These are phyloP conservation scores for Aureobasidium pullulans DNA, from an alignment of 2,329 filamentous ascomycete species.

Conservation along the genomic window DNA sequence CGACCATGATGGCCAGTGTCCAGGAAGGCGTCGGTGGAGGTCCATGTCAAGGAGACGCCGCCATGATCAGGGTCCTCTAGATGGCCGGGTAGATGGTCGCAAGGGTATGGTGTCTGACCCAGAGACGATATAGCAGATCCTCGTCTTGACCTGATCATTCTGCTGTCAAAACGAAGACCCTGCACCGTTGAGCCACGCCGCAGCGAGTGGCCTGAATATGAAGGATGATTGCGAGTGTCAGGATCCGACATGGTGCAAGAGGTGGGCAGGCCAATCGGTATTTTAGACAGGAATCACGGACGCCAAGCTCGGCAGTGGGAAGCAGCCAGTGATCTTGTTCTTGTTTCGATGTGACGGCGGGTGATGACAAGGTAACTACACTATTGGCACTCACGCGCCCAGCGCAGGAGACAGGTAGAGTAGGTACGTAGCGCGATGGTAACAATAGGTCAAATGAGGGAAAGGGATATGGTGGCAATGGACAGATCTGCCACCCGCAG, in stretches of 20 bases:
- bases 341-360: slow-evolving; percentile 8
- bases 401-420: neutral
- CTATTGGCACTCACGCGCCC: neutral
- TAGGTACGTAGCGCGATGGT: neutral
- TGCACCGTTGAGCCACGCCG: neutral
- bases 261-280: slow-evolving; percentile 3
- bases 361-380: neutral
- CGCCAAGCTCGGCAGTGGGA: slow-evolving; percentile 8
- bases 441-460: neutral
- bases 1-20: neutral
- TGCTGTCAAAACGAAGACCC: neutral
- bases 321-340: neutral
- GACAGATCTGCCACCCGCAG: neutral
- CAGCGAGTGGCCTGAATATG: neutral
- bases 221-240: neutral
- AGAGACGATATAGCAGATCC: neutral
- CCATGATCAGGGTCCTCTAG: slow-evolving; percentile 3
- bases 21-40: neutral
- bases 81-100: neutral
- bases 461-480: neutral
- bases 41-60: neutral
- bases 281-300: neutral
- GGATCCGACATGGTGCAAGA: slow-evolving; percentile 1
- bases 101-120: neutral
- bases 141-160: slow-evolving; percentile 10